A percentile compares a stretch with the other conserved stretches of the same genome.
Evolutionary conservation across 1,284 basidiomycete genomes (phyloP).

Genomic region (Cryptococcus sp.): DNA sequence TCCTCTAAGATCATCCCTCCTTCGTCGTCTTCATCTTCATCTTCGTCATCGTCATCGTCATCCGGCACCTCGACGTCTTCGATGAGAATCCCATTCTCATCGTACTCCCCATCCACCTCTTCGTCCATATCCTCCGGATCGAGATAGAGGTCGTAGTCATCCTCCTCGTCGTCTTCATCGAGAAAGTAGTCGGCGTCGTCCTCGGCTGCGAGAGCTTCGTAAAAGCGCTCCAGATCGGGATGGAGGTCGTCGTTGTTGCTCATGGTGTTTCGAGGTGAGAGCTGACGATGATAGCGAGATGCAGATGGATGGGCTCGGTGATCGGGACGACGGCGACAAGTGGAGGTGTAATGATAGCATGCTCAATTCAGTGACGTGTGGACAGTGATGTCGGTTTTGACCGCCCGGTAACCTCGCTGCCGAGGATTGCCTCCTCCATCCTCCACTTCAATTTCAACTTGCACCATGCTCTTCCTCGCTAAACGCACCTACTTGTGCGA

Average conservation of each 20-base stretch:
- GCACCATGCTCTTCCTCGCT: too few relatives aligned
- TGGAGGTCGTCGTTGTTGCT: conserved; percentile 10
- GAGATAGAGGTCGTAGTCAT: conserved; percentile 16
- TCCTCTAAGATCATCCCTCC: conserved; percentile 16
- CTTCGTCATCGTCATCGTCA: conserved; percentile 21
- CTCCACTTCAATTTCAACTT: too few relatives aligned
- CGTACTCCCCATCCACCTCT: conserved; percentile 16
- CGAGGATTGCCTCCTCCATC: too few relatives aligned
- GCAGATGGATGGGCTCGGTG: too few relatives aligned
- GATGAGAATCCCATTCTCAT: conserved; percentile 18
- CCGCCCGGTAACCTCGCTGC: too few relatives aligned
- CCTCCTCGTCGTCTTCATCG: conserved; percentile 23
- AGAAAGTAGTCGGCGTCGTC: conserved; percentile 8
- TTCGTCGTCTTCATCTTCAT: conserved; percentile 26
- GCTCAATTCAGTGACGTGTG: too few relatives aligned
- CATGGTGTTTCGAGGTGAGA: conserved; percentile 7
- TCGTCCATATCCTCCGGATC: conserved; percentile 18
- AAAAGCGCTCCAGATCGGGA: conserved; percentile 23
- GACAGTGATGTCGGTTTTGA: too few relatives aligned
- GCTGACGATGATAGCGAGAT: too few relatives aligned
- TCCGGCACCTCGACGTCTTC: conserved; percentile 15
- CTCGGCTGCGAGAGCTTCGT: conserved; percentile 13
- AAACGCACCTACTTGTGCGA: too few relatives aligned
- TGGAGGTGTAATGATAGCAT: too few relatives aligned
- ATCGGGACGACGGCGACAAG: too few relatives aligned